Evolutionary conservation across 2,329 filamentous ascomycete genomes (phyloP), one percentile per base, ranked within the genome.

Genomic region (Sordariomycetes sp.): DNA sequence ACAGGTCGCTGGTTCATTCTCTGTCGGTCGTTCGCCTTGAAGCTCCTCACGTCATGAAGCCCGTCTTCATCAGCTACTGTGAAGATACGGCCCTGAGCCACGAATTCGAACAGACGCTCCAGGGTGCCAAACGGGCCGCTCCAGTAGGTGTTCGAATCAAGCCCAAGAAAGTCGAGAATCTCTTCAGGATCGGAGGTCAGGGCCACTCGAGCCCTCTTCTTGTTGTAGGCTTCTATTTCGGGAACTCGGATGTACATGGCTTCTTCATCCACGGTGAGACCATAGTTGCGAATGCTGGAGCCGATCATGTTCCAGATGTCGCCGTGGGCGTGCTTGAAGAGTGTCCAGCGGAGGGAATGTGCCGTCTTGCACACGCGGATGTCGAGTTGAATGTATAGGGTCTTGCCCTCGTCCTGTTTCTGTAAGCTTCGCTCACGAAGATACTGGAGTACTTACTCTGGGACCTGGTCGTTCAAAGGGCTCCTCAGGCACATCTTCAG

Each of bases 241-340:
- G 70, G 65, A 12, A 88, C 68, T 1, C 82, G 72, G 0, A 90
- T 45, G 49, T 70, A 75, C 2, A 92, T 54, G 2, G 75, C 81
- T 10, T 50, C 53, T 33, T 84, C 72, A 42, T 77, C 79, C 17
- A 75, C 59, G 0, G 74, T 82, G 7, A 92, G 68, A 2, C 83
- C 83, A 23, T 75, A 70, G 0, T 68, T 70, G 1, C 79, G 69
- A 40, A 85, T 73, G 8, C 67, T 71, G 14, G 70, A 64, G 5
- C 82, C 80, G 0, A 90, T 50, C 8, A 76, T 50, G 39, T 74
- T 81, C 68, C 78, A 78, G 1, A 76, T 37, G 44, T 90, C 84
- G n/a, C 82, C 80, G 45, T 90, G 84, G 1, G 74, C 70, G 25
- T 80, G 66, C 43, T 75, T 75, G 57, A 87, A 86, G 4, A 74